Conservation (phyloP, 1,284 basidiomycete species). For the Fomes fomentarius region DNA sequence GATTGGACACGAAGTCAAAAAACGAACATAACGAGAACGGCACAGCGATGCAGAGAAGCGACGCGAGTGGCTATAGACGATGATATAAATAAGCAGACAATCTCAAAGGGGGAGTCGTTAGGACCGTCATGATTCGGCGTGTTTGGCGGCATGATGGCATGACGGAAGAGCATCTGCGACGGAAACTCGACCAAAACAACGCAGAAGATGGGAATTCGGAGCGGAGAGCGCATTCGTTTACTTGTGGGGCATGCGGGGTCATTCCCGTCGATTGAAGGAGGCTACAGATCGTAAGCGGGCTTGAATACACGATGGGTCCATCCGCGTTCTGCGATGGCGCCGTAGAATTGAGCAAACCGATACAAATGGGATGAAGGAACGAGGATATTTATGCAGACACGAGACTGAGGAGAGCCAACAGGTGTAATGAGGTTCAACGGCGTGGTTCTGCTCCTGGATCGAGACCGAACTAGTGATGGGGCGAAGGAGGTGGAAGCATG, state of each 20-base stretch:
- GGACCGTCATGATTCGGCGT: slow-evolving; percentile 15
- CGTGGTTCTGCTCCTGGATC: slow-evolving; percentile 34
- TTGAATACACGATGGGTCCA: slow-evolving; percentile 23
- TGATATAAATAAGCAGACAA: neutral
- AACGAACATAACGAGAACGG: neutral
- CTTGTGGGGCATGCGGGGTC: neutral
- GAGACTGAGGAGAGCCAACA: too few species aligned
- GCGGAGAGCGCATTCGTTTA: slow-evolving; percentile 1
- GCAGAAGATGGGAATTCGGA: neutral
- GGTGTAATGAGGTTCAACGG: too few species aligned
- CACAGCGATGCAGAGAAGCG: neutral
- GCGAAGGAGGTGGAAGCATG: slow-evolving; percentile 11
- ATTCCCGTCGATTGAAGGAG: slow-evolving; percentile 3
- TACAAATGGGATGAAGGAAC: slow-evolving; percentile 10
- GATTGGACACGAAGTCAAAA: neutral
- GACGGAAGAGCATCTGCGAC: slow-evolving; percentile 15
- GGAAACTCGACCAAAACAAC: slow-evolving; percentile 12
- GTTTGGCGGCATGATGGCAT: slow-evolving; percentile 18
- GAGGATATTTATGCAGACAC: slow-evolving; percentile 4
- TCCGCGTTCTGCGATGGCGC: slow-evolving; percentile 15
- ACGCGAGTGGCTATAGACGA: neutral
- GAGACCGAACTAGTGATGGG: neutral
- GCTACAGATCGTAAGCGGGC: slow-evolving; percentile 23
- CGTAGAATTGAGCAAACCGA: slow-evolving; percentile 16
- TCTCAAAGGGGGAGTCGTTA: neutral